These are phyloP conservation scores for Zasmidium angulare DNA, from an alignment of 2,329 filamentous ascomycete genomes.

Conservation along the genomic window DNA sequence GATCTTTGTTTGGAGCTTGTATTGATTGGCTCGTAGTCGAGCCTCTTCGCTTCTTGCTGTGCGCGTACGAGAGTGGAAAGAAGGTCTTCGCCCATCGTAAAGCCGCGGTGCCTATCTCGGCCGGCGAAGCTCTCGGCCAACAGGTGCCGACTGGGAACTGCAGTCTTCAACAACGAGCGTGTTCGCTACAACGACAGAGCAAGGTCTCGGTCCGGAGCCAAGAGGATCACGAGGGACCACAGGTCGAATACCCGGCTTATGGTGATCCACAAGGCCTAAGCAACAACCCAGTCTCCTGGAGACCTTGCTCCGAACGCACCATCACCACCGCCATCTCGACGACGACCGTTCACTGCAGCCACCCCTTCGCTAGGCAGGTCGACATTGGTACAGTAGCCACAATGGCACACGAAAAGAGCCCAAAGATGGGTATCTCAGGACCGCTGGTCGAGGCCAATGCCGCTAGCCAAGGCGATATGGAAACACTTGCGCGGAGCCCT, in stretches of 20 bases:
- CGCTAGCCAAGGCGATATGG: conserved; percentile 3
- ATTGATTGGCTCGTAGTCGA: no score
- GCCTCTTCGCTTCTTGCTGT: no score
- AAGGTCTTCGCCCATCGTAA: background rate
- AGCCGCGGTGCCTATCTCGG: background rate
- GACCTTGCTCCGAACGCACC: no score
- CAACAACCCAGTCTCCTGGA: background rate
- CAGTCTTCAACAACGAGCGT: no score
- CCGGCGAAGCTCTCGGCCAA: background rate
- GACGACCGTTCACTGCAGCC: background rate
- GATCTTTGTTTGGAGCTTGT: no score
- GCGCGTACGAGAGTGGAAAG: no score
- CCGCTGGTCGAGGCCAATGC: background rate
- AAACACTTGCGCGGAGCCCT: background rate
- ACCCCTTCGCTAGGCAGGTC: no score
- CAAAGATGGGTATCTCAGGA: conserved; percentile 4
- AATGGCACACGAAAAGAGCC: background rate
- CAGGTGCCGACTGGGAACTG: background rate
- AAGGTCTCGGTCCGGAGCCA: background rate
- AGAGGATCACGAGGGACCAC: background rate
- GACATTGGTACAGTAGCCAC: background rate
- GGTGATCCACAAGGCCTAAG: background rate
- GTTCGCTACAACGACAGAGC: background rate
- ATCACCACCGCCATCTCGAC: no score
- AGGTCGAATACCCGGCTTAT: background rate